phyloP scores from a whole-genome alignment of 495 filamentous ascomycete species.

The Podospora didyma region DNA sequence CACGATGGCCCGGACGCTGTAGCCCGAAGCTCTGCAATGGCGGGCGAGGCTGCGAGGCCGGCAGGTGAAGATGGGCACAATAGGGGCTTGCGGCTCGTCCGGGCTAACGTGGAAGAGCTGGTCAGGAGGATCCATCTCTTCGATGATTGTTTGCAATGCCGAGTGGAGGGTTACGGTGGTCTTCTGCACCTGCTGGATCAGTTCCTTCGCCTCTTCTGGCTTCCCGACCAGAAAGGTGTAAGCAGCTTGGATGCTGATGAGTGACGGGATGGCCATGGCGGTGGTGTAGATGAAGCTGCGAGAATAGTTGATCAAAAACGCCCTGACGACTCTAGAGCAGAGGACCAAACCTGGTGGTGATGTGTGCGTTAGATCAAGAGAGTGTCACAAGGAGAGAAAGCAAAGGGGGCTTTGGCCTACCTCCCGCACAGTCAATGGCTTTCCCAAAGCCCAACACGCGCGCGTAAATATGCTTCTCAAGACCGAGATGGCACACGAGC shows the following conservation, averaged over 20 bases:
- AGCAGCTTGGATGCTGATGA: slow-evolving; percentile 45
- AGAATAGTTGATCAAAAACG: slow-evolving; percentile 63
- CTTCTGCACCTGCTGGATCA: too few relatives aligned
- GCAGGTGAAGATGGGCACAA: slow-evolving; percentile 40
- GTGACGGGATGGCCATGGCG: slow-evolving; percentile 49
- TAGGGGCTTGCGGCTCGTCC: slow-evolving; percentile 29
- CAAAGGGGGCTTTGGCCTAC: slow-evolving; percentile 13
- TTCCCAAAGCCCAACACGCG: slow-evolving; percentile 77
- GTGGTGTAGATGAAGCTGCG: slow-evolving; percentile 60
- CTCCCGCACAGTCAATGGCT: slow-evolving; percentile 67
- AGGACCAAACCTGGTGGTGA: slow-evolving; percentile 23
- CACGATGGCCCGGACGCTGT: slow-evolving; percentile 52
- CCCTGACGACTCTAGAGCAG: slow-evolving; percentile 43
- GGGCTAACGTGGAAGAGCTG: neutral
- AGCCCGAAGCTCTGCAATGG: slow-evolving; percentile 48
- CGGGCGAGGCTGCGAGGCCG: slow-evolving; percentile 46
- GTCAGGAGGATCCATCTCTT: too few relatives aligned
- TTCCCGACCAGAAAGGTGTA: slow-evolving; percentile 54
- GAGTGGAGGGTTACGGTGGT: too few relatives aligned
- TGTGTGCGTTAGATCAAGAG: too few relatives aligned
- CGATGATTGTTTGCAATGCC: too few relatives aligned
- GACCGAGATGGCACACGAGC: slow-evolving; percentile 59
- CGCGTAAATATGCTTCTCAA: slow-evolving; percentile 65
- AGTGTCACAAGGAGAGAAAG: too few relatives aligned
- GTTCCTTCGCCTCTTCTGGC: slow-evolving; percentile 9